phyloP scores from a whole-genome alignment of 208 protist genomes.

The Trichomonas gallinae region DNA sequence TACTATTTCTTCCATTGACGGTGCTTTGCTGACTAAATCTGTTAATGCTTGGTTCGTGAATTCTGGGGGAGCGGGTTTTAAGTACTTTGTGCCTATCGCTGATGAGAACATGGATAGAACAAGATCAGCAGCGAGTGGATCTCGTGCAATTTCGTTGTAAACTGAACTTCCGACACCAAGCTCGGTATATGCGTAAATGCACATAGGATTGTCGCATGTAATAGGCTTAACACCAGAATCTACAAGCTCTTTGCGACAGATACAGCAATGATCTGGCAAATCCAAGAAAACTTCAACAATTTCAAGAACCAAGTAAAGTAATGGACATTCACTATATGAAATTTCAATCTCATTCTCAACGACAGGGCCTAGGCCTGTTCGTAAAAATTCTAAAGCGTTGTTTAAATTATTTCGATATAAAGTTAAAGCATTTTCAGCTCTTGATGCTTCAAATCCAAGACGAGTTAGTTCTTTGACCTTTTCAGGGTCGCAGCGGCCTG shows the following conservation, averaged over 20 bases:
- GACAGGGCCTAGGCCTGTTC: neutral
- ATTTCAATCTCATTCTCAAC: neutral
- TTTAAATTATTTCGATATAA: neutral
- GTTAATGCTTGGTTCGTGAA: neutral
- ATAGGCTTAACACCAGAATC: neutral
- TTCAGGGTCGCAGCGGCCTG: neutral
- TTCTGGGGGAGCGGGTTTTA: neutral
- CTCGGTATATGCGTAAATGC: neutral
- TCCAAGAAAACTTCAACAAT: neutral
- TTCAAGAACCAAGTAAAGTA: neutral
- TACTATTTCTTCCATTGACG: neutral
- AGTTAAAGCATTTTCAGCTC: neutral
- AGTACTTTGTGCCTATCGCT: neutral
- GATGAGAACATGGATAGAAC: neutral
- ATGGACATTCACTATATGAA: neutral
- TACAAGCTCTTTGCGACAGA: neutral
- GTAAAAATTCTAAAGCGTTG: neutral
- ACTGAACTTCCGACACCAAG: neutral
- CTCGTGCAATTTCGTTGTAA: neutral
- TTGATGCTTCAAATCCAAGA: neutral
- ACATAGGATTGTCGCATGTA: neutral
- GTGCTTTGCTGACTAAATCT: neutral
- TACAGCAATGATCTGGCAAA: slow-evolving; percentile 1
- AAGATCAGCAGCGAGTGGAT: neutral
- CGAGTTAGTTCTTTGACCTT: neutral